These are phyloP conservation scores for Penicillium coprophilum DNA, from an alignment of 495 filamentous ascomycete genomes.

Conservation along the genomic window DNA sequence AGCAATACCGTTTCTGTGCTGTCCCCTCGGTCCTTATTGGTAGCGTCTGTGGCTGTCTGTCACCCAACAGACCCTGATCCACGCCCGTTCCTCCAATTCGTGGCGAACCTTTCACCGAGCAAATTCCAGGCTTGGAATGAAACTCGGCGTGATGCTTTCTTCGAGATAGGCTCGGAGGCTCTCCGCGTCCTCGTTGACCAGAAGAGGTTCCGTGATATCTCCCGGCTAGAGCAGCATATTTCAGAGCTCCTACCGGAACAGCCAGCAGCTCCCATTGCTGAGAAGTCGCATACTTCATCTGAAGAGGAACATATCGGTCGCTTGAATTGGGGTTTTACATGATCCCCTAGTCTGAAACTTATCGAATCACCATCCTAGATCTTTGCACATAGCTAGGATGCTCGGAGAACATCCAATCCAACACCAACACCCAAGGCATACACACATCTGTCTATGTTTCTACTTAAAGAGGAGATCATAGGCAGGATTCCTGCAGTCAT, in stretches of 20 bases:
- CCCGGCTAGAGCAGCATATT: slow-evolving; percentile 33
- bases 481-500: not conserved
- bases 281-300: slow-evolving; percentile 9
- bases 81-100: slow-evolving; percentile 32
- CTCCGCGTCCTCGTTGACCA: slow-evolving; percentile 38
- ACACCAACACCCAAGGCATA: not conserved
- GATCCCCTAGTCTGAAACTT: slow-evolving; percentile 11
- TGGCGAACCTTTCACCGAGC: slow-evolving; percentile 17
- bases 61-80: slow-evolving; percentile 39
- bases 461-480: not conserved
- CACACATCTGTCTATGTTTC: not conserved
- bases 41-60: slow-evolving; percentile 31
- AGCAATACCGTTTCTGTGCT: slow-evolving; percentile 26
- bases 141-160: slow-evolving; percentile 26
- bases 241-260: slow-evolving; percentile 33
- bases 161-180: slow-evolving; percentile 35
- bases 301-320: slow-evolving; percentile 32
- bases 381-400: not conserved
- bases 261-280: slow-evolving; percentile 8
- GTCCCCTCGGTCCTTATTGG: slow-evolving; percentile 24
- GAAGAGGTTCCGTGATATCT: slow-evolving; percentile 30
- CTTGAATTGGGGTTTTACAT: slow-evolving; percentile 33
- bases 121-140: slow-evolving; percentile 23
- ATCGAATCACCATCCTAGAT: not conserved
- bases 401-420: not conserved